Conservation (phyloP, 225 moss, liverwort and hornwort species). For the Polytrichum commune region DNA sequence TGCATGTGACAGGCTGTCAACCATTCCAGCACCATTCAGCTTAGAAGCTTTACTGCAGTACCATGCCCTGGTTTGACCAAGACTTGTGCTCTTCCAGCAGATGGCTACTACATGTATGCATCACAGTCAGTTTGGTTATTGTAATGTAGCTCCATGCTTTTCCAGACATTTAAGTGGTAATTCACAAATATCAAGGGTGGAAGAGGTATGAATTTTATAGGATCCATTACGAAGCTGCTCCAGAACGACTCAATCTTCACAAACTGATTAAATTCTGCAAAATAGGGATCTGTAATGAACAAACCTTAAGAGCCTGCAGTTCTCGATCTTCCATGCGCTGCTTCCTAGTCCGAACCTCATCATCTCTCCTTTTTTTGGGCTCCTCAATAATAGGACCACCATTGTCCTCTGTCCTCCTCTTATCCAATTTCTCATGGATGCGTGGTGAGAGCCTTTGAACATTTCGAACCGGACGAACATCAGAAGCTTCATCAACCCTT, state of each 20-base stretch:
- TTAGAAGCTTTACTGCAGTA: not conserved
- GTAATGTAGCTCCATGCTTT: too few relatives aligned
- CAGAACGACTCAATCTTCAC: not conserved
- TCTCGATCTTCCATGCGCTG: constrained; percentile 86
- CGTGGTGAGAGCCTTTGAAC: constrained; percentile 67
- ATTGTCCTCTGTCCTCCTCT: constrained; percentile 72
- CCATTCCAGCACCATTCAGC: too few relatives aligned
- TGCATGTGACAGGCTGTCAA: too few relatives aligned
- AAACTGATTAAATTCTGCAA: not conserved
- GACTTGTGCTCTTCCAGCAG: constrained; percentile 4
- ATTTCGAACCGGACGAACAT: constrained; percentile 64
- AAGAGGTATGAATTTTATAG: too few relatives aligned
- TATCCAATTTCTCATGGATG: constrained; percentile 76
- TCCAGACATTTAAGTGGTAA: too few relatives aligned
- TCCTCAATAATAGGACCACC: constrained; percentile 54
- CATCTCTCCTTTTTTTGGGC: constrained; percentile 80
- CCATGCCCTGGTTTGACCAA: constrained; percentile 5
- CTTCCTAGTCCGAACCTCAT: constrained; percentile 80
- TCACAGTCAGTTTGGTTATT: too few relatives aligned
- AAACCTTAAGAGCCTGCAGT: constrained; percentile 68
- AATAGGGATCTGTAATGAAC: constrained; percentile 8
- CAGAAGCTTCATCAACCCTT: constrained; percentile 67
- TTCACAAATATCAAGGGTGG: too few relatives aligned
- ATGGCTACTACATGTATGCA: too few relatives aligned
- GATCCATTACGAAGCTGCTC: not conserved